phyloP scores from a whole-genome alignment of 305 asterid species.

The Solanum aculeatissimum region DNA sequence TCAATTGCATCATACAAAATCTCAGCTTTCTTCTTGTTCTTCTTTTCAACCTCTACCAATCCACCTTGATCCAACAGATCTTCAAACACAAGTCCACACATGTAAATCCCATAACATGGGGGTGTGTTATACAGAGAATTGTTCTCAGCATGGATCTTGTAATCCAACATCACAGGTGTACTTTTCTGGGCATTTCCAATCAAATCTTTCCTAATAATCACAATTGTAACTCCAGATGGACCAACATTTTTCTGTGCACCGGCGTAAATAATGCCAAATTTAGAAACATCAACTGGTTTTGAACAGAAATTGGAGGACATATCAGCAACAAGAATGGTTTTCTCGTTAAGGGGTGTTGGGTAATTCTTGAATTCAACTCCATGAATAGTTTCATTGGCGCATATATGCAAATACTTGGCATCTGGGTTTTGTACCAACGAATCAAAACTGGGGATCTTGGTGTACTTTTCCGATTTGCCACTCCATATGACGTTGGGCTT shows the following conservation, averaged over 20 bases:
- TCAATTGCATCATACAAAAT: constrained; percentile 68
- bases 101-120: constrained; percentile 80
- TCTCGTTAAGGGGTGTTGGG: constrained; percentile 38
- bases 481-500: constrained; percentile 65
- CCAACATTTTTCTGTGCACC: constrained; percentile 95
- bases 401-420: constrained; percentile 69
- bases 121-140: constrained; percentile 81
- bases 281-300: constrained; percentile 63
- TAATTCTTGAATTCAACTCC: constrained; percentile 86
- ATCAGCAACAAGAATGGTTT: constrained; percentile 53
- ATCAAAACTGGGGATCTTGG: constrained; percentile 50
- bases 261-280: constrained; percentile 72
- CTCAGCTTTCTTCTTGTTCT: constrained; percentile 52
- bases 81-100: constrained; percentile 86
- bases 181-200: constrained; percentile 56
- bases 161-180: constrained; percentile 92
- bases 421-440: constrained; percentile 38
- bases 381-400: constrained; percentile 87
- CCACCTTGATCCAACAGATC: constrained; percentile 86
- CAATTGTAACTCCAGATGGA: constrained; percentile 93
- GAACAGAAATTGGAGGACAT: constrained; percentile 92
- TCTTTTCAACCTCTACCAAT: constrained; percentile 66
- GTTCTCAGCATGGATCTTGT: constrained; percentile 83
- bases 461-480: constrained; percentile 77
- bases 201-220: constrained; percentile 56